Evolutionary conservation across 495 filamentous ascomycete species (phyloP).

Genomic region (Sporormia fimetaria): DNA sequence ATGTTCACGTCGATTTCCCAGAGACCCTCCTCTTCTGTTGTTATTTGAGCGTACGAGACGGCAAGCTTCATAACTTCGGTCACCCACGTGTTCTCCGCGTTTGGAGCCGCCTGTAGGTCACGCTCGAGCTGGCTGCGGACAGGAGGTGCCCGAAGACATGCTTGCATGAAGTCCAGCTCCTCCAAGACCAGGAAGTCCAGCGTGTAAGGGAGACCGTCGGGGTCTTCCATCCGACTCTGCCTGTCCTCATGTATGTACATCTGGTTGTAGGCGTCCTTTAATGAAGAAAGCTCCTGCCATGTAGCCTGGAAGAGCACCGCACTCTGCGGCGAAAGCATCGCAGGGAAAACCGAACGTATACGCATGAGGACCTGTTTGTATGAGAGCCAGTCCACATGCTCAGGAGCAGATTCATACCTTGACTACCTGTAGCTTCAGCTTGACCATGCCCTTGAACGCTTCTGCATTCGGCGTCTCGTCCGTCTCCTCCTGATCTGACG

Average conservation of each 20-base stretch:
- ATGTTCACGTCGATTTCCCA: constrained; percentile 96
- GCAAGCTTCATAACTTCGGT: constrained; percentile 70
- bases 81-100: constrained; percentile 55
- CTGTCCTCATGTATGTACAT: constrained; percentile 77
- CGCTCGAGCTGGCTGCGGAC: constrained; percentile 75
- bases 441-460: constrained; percentile 60
- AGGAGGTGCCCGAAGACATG: constrained; percentile 67
- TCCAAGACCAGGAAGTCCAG: constrained; percentile 90
- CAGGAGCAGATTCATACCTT: constrained; percentile 40
- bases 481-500: constrained; percentile 45
- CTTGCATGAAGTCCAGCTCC: constrained; percentile 85
- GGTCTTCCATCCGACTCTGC: constrained; percentile 80
- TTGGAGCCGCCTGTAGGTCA: constrained; percentile 48
- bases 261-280: constrained; percentile 59
- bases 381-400: background rate
- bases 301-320: constrained; percentile 66
- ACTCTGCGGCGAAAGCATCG: constrained; percentile 68
- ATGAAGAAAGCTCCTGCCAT: constrained; percentile 70
- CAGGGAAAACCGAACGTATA: constrained; percentile 71
- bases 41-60: constrained; percentile 83
- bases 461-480: constrained; percentile 36
- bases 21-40: constrained; percentile 79
- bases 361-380: constrained; percentile 65
- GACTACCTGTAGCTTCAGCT: constrained; percentile 78
- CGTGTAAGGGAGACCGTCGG: constrained; percentile 83